Evolutionary conservation across 495 filamentous ascomycete genomes (phyloP), one percentile per base, ranked within the genome.

Genomic region (Penicillium simplicissimum): DNA sequence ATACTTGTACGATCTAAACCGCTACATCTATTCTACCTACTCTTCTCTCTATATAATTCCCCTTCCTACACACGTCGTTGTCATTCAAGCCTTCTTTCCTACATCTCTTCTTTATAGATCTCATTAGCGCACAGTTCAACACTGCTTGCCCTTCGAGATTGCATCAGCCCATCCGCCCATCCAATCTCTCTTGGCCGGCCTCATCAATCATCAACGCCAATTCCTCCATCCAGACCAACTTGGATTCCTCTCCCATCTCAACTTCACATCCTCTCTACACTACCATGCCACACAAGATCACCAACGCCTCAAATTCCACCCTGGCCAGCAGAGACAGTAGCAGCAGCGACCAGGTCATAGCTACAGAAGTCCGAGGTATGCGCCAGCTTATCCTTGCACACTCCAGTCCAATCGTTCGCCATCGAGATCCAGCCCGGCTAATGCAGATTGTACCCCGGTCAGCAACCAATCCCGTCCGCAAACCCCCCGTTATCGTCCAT

Each of bases 251-350:
- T 49, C 13, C 2, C 43, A 11, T 23, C 19, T 15, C 13, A 49
- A 42, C 42, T 60, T 43, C 23, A 52, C 40, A 52, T 58, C 31
- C 45, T 21, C 37, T 52, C 43, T 58, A 14, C 31, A 42, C 15
- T 55, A 68, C 9, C 59, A 80, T 79, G 76, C 76, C 76, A 60
- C 73, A 73, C 72, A 80, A 79, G 68, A 68, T 75, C 60, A 65
- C 63, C 67, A 78, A 74, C 73, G 72, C 79, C 57, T 80, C 78
- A 58, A 77, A 76, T 68, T 76, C 78, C 52, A 76, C 74, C 23
- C 65, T 79, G 47, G 71, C 76, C 69, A 79, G 76, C 70, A 66
- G 60, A 62, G 73, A 67, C 61, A 79, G 77, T 61, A 77, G 71
- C 37, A 52, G 14, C 65, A 64, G 66, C 43, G 72, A 77, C 57